Evolutionary conservation across 1,284 basidiomycete genomes (phyloP), one percentile per base, ranked within the genome.

Genomic region (Somion occarium): DNA sequence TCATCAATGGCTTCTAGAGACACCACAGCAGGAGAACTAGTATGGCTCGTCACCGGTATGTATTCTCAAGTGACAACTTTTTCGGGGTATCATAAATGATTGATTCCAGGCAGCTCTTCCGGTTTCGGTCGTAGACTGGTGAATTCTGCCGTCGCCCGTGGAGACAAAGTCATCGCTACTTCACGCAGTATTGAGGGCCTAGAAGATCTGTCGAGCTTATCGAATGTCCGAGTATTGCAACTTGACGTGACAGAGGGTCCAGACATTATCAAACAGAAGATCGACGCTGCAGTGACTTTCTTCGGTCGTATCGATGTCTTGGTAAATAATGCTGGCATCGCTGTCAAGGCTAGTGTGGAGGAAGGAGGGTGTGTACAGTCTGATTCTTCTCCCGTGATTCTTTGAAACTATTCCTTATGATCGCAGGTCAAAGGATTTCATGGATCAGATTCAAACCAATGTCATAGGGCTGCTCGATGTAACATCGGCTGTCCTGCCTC

Each of bases 311-410:
- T 79, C 30, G 73, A 79, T 56, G 70, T 75, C 7, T 63, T 79
- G 23, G 72, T 79, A 34, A 76, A 78, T 61, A 78, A 78, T 52
- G 76, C 76, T n/a, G 76, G 74, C 67, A 51, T 1, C 54, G 42
- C 23, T 27, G 37, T 23, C 20, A 15, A 15, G 20, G 38, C 38
- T 37, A 11, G 11, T 9, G n/a, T 37, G 9, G 34, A 37, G 34
- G 34, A 20, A 46, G 19, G 19, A 41, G 9, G 7, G 11, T 25
- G 23, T 4, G 23, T 27, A 20, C 7, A 27, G 4, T 45, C 9
- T 44, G 67, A 65, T 44, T 11, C n/a, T 11, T 37, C 11, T n/a
- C 9, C 11, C 9, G 34, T 11, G 34, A n/a, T 37, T 37, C 34
- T n/a, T n/a, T n/a, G n/a, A n/a, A n/a, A n/a, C n/a, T n/a, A n/a